Evolutionary conservation across 2,329 filamentous ascomycete species (phyloP), one percentile per base, ranked within the genome.

Genomic region (Colletotrichum sp.): DNA sequence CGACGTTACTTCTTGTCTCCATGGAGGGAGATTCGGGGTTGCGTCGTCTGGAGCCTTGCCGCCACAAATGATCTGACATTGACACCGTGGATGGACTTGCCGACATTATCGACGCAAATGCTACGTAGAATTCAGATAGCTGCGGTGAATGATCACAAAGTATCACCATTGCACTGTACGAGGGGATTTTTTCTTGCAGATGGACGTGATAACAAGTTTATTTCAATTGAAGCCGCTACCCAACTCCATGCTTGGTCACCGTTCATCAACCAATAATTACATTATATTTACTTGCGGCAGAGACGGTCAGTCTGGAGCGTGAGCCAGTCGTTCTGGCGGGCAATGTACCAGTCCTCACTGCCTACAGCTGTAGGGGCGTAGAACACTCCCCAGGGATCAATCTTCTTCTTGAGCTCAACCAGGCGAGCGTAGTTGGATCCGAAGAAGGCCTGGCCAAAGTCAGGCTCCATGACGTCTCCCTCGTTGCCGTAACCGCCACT

Each of bases 401-500:
- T 78, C 77, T 80, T 79, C 55, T 80, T 78, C 80, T 84, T 85
- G n/a, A 82, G 79, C 36, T 77, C 74, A 6, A 79, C 64, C 19
- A 84, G 78, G 13, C 78, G 68, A 8, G 75, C 72, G 39, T 84
- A 84, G 64, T 82, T 81, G 15, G 63, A 57, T 6, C 83, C 83
- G 55, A 80, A 84, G 69, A 84, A 85, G 2, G 79, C 74, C 68
- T 82, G 64, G 9, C 75, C 78, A 66, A 82, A 84, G 22, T 83
- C 78, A 1, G 81, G 81, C 65, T 84, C 82, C 75, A 80, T 80
- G 25, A 83, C 76, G 36, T 84, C 81, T 4, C 81, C 82, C 71
- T 85, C 83, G 67, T 82, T 84, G 34, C 80, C 75, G 68, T 85
- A 82, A 19, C 78, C 78, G 16, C 81, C 81, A 16, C 77, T 72